Evolutionary conservation across 2,329 filamentous ascomycete genomes (phyloP).

Genomic region (Pseudocercospora fuligena): DNA sequence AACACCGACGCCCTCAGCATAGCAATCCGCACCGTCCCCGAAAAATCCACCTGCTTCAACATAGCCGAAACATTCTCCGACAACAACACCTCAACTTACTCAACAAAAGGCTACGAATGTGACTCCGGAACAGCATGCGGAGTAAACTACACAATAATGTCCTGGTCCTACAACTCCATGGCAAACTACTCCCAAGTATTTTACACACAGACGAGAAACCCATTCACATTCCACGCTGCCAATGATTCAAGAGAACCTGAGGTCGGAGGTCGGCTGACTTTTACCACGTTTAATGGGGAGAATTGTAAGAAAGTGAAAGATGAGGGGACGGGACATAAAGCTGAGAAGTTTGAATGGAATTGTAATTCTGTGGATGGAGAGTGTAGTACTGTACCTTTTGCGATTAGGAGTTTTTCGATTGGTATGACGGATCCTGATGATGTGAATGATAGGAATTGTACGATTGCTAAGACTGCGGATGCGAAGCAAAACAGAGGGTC

Average conservation of each 20-base stretch:
- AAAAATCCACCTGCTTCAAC: conserved; percentile 20
- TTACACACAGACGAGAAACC: conserved; percentile 22
- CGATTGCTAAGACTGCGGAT: conserved; percentile 13
- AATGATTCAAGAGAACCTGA: background rate
- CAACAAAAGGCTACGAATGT: conserved; percentile 11
- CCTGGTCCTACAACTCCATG: conserved; percentile 2
- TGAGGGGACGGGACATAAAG: background rate
- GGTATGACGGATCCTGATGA: conserved; percentile 21
- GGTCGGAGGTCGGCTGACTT: conserved; percentile 17
- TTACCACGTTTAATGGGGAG: conserved; percentile 15
- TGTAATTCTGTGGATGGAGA: conserved; percentile 14
- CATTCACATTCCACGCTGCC: conserved; percentile 6
- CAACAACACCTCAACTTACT: conserved; percentile 12
- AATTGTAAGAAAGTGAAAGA: conserved; percentile 19
- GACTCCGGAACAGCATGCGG: conserved; percentile 15
- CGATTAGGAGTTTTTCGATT: conserved; percentile 22
- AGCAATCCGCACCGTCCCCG: conserved; percentile 22
- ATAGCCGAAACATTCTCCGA: conserved; percentile 18
- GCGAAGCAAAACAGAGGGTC: background rate
- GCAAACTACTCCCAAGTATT: conserved; percentile 15
- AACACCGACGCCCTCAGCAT: conserved; percentile 60
- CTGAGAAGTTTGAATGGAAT: conserved; percentile 14
- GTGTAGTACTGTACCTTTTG: conserved; percentile 17
- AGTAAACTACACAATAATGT: conserved; percentile 21
- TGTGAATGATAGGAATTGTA: conserved; percentile 21